Conservation (phyloP, 176 grass and related monocot genomes). For the Poa annua region DNA sequence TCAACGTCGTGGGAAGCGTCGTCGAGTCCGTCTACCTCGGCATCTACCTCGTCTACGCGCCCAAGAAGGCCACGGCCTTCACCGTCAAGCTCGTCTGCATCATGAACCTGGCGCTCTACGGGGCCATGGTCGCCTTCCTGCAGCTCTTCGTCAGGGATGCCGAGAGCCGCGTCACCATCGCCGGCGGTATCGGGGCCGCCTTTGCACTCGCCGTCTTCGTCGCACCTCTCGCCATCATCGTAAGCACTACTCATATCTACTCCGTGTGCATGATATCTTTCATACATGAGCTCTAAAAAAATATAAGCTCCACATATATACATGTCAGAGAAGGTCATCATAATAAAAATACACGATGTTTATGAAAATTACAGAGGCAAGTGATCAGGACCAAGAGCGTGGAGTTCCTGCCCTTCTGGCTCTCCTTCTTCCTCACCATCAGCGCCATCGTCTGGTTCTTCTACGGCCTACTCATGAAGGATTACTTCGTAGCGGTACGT, state of each 20-base stretch:
- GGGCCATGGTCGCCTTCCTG: constrained; percentile 52
- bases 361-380: constrained; percentile 54
- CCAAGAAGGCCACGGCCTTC: constrained; percentile 51
- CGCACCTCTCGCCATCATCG: constrained; percentile 83
- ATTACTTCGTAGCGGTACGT: constrained; percentile 70
- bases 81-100: constrained; percentile 54
- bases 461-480: constrained; percentile 72
- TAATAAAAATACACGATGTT: neutral
- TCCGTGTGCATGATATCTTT: neutral
- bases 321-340: too few species aligned
- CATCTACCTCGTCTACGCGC: constrained; percentile 74
- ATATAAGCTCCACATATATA: neutral
- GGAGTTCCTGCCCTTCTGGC: constrained; percentile 82
- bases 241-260: constrained; percentile 31
- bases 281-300: neutral
- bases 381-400: constrained; percentile 89
- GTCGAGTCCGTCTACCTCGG: constrained; percentile 64
- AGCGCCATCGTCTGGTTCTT: constrained; percentile 88
- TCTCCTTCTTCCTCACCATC: constrained; percentile 86
- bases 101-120: constrained; percentile 61
- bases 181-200: constrained; percentile 60
- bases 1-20: constrained; percentile 61
- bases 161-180: constrained; percentile 46
- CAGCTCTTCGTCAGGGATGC: constrained; percentile 45
- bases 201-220: constrained; percentile 79